phyloP scores from a whole-genome alignment of 2,329 filamentous ascomycete species.

The Ampelomyces quisqualis region DNA sequence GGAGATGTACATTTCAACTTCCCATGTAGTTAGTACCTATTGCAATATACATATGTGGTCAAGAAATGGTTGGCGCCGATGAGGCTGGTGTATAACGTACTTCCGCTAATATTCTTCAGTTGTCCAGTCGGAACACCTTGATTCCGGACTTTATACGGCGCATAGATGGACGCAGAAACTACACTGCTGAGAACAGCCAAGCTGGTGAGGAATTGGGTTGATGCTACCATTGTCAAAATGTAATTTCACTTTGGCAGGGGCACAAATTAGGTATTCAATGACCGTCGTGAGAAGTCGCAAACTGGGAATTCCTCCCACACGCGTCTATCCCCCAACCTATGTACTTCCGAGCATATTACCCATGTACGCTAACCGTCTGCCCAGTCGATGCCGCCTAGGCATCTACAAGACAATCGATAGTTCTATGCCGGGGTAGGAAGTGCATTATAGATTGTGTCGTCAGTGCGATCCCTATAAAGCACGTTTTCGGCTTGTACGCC shows the following conservation, averaged over 20 bases:
- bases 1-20: conserved; percentile 24
- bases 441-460: neutral
- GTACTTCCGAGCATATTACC: too few species aligned
- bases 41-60: neutral
- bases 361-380: too few species aligned
- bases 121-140: conserved; percentile 17
- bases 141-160: conserved; percentile 14
- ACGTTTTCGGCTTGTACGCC: conserved; percentile 1
- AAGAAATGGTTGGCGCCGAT: neutral
- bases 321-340: too few species aligned
- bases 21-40: conserved; percentile 6
- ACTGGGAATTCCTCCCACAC: too few species aligned
- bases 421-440: neutral
- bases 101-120: conserved; percentile 27
- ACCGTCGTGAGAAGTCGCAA: too few species aligned
- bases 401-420: neutral
- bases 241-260: neutral
- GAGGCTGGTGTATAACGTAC: conserved; percentile 11
- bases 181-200: conserved; percentile 1
- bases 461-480: neutral
- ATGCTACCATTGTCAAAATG: neutral
- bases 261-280: too few species aligned
- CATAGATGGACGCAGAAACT: conserved; percentile 3
- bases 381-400: too few species aligned
- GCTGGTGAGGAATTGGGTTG: neutral